Evolutionary conservation across 2,329 filamentous ascomycete species (phyloP).

Genomic region (Nemania bipapillata): DNA sequence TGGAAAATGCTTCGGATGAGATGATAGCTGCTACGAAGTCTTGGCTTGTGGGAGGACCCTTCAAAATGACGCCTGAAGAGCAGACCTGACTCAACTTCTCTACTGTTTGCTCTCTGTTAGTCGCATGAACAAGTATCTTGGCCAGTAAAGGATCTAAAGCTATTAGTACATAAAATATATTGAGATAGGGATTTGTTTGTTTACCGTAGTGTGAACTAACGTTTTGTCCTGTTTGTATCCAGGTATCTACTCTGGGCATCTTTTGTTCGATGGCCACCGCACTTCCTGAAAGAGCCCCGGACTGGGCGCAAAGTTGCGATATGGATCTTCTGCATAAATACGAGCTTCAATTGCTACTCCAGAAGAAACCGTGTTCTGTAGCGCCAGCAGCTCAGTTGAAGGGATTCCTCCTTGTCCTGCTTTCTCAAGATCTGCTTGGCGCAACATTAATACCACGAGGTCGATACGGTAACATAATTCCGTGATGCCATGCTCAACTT

Average conservation of each 20-base stretch:
- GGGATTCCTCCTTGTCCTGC: constrained; percentile 2
- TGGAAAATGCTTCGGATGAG: not conserved
- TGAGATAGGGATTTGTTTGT: not conserved
- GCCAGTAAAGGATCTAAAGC: constrained; percentile 25
- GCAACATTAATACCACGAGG: constrained; percentile 25
- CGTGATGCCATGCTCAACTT: constrained; percentile 82
- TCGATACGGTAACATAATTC: constrained; percentile 56
- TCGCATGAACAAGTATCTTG: constrained; percentile 15
- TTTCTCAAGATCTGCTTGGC: constrained; percentile 12
- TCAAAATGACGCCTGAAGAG: constrained; percentile 8
- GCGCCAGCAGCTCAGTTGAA: not conserved
- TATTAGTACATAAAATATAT: not conserved
- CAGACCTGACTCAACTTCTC: constrained; percentile 6
- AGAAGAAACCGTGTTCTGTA: not conserved
- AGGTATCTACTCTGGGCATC: constrained; percentile 27
- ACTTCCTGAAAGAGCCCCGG: constrained; percentile 21
- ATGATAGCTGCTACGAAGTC: constrained; percentile 15
- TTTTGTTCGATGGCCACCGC: constrained; percentile 9
- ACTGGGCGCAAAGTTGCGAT: constrained; percentile 20
- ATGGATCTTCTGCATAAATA: constrained; percentile 30
- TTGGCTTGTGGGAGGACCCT: constrained; percentile 13
- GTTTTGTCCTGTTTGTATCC: constrained; percentile 20
- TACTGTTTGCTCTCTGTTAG: constrained; percentile 10
- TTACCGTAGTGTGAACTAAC: constrained; percentile 17
- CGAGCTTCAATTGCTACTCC: constrained; percentile 26